These are phyloP conservation scores for Aspergillus sp. DNA, from an alignment of 2,329 filamentous ascomycete species.

Conservation along the genomic window DNA sequence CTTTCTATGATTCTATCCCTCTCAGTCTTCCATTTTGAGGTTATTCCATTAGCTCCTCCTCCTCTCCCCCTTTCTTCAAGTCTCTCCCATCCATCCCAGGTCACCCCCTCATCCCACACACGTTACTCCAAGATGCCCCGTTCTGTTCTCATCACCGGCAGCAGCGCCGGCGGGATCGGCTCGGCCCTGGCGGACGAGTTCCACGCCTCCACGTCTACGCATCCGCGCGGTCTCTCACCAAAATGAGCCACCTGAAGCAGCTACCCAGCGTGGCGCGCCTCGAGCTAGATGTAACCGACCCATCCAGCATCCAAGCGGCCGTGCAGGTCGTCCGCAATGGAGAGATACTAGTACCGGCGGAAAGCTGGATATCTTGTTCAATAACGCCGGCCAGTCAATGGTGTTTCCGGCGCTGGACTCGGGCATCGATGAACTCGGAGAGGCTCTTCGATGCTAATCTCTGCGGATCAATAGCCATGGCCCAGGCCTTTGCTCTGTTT, in stretches of 20 bases:
- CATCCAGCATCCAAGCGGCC: slow-evolving; percentile 17
- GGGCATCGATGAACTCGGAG: slow-evolving; percentile 22
- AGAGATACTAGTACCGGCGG: slow-evolving; percentile 26
- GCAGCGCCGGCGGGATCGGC: slow-evolving; percentile 28
- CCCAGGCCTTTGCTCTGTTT: slow-evolving; percentile 17
- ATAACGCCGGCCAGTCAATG: slow-evolving; percentile 33
- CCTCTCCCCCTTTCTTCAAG: too few relatives aligned
- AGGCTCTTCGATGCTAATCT: slow-evolving; percentile 11
- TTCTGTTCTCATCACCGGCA: slow-evolving; percentile 31
- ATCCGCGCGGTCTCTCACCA: slow-evolving; percentile 21
- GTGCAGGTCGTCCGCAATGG: slow-evolving; percentile 8
- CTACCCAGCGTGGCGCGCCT: slow-evolving; percentile 18
- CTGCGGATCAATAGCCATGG: slow-evolving; percentile 9
- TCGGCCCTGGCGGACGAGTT: slow-evolving; percentile 27
- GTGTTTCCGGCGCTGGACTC: slow-evolving; percentile 31
- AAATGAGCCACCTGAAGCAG: slow-evolving; percentile 15
- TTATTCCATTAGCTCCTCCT: too few relatives aligned
- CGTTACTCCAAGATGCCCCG: too few relatives aligned
- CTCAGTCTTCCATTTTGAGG: too few relatives aligned
- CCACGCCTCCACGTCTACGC: slow-evolving; percentile 30
- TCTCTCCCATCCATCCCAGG: too few relatives aligned
- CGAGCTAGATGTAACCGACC: slow-evolving; percentile 20
- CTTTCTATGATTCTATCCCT: too few relatives aligned
- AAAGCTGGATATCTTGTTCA: slow-evolving; percentile 29
- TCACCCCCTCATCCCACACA: too few relatives aligned